Percentiles rank a stretch among this genome's conserved stretches.
These are phyloP conservation scores for Melaleuca alternifolia DNA, from an alignment of 345 rosid genomes.

Conservation along the genomic window DNA sequence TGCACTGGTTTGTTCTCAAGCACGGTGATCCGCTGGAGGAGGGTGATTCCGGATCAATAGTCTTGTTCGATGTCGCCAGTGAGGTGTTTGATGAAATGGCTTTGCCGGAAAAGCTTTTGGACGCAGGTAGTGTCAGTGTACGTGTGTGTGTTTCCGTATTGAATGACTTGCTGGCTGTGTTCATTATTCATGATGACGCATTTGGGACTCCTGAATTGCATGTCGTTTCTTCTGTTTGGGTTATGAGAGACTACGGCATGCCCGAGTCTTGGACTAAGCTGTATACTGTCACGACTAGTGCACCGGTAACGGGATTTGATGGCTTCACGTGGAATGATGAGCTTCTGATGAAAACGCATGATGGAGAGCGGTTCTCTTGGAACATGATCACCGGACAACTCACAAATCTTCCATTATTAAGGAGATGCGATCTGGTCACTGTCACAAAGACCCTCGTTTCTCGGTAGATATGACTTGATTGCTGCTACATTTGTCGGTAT, in stretches of 20 bases:
- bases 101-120: neutral
- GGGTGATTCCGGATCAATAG: neutral
- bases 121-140: fast-evolving
- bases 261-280: neutral
- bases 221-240: neutral
- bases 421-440: neutral
- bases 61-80: too few relatives aligned
- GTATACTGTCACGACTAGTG: neutral
- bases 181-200: neutral
- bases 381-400: neutral
- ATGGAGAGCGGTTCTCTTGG: neutral
- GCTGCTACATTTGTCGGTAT: neutral
- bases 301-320: neutral
- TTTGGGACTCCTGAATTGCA: neutral
- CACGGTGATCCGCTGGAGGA: too few relatives aligned
- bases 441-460: neutral
- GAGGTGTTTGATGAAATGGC: neutral
- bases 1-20: neutral
- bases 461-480: neutral
- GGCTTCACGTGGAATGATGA: neutral
- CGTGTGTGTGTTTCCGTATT: neutral
- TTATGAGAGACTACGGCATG: neutral
- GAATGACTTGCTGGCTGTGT: neutral
- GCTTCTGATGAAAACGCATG: neutral
- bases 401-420: neutral